Percentiles rank a stretch among this genome's conserved stretches.
Evolutionary conservation across 225 moss, liverwort and hornwort genomes (phyloP).

Genomic region (Bryoerythrophyllum caledonicum): DNA sequence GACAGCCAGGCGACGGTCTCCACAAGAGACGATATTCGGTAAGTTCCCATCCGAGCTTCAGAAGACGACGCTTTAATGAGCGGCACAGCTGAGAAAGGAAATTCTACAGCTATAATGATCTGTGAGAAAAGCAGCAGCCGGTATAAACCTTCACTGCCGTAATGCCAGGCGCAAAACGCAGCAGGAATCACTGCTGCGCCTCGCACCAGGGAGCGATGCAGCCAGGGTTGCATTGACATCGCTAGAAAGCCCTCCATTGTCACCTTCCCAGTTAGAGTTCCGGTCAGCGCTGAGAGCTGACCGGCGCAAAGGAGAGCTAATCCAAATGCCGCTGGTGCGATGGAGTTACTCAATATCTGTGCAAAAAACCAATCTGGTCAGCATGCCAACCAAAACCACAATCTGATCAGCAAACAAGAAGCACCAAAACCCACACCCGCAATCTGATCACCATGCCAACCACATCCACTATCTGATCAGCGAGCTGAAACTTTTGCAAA

Average conservation of each 20-base stretch:
- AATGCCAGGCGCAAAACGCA: constrained; percentile 22
- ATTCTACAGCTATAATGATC: constrained; percentile 15
- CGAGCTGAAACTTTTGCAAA: not conserved
- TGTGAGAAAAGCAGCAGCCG: constrained; percentile 20
- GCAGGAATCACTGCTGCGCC: constrained; percentile 21
- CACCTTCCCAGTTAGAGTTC: constrained; percentile 23
- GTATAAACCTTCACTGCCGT: constrained; percentile 25
- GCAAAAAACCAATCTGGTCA: not conserved
- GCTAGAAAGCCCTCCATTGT: constrained; percentile 22
- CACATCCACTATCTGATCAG: not conserved
- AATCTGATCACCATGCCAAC: not conserved
- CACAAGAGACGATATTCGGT: constrained; percentile 17
- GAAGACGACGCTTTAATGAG: constrained; percentile 22
- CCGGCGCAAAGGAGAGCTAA: constrained; percentile 22
- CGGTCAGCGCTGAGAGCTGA: constrained; percentile 19
- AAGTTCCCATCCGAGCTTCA: constrained; percentile 26
- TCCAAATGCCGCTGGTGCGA: constrained; percentile 21
- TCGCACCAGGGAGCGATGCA: constrained; percentile 25
- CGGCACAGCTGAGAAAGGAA: constrained; percentile 23
- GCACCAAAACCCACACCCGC: not conserved
- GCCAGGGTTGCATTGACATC: constrained; percentile 23
- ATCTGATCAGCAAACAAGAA: not conserved
- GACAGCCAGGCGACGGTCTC: constrained; percentile 18
- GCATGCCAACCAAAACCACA: not conserved
- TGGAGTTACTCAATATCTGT: constrained; percentile 22